Conservation (phyloP, 495 filamentous ascomycete species). For the Hypoxylon perforatum region DNA sequence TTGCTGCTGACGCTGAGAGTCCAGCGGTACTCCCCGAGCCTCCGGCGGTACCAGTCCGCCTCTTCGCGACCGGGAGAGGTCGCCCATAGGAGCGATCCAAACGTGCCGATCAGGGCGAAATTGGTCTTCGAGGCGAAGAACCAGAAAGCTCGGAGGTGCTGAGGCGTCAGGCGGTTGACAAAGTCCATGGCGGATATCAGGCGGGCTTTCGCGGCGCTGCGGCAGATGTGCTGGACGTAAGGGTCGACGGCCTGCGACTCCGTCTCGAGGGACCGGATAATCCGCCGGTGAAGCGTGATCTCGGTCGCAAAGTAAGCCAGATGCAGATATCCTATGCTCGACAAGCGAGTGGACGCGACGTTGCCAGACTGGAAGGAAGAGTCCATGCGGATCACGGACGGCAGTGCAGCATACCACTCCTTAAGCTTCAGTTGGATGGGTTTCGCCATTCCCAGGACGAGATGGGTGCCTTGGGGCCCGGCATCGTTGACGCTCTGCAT, state of each 20-base stretch:
- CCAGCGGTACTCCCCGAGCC: slow-evolving; percentile 92
- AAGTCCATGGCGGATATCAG: slow-evolving; percentile 83
- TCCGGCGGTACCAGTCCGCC: slow-evolving; percentile 90
- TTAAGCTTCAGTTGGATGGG: slow-evolving; percentile 85
- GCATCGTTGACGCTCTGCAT: slow-evolving; percentile 60
- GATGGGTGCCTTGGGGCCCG: slow-evolving; percentile 66
- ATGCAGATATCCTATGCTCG: slow-evolving; percentile 78
- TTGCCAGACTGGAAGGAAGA: slow-evolving; percentile 53
- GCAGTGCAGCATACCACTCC: slow-evolving; percentile 79
- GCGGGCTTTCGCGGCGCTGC: slow-evolving; percentile 85
- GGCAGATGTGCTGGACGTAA: slow-evolving; percentile 92
- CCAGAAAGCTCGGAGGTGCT: slow-evolving; percentile 81
- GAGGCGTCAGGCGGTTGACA: slow-evolving; percentile 76
- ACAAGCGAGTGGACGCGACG: slow-evolving; percentile 57
- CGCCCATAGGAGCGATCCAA: slow-evolving; percentile 84
- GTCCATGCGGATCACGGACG: slow-evolving; percentile 75
- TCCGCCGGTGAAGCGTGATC: slow-evolving; percentile 84
- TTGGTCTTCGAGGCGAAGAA: slow-evolving; percentile 84
- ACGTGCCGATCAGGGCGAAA: slow-evolving; percentile 84
- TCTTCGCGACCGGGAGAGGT: slow-evolving; percentile 88
- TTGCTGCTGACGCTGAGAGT: slow-evolving; percentile 87
- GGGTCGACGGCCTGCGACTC: slow-evolving; percentile 62
- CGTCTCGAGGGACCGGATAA: slow-evolving; percentile 75
- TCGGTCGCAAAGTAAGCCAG: slow-evolving; percentile 87
- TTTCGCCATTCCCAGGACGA: slow-evolving; percentile 79